These are phyloP conservation scores for Tolypocladium ovalisporum DNA, from an alignment of 2,329 filamentous ascomycete genomes.

Conservation along the genomic window DNA sequence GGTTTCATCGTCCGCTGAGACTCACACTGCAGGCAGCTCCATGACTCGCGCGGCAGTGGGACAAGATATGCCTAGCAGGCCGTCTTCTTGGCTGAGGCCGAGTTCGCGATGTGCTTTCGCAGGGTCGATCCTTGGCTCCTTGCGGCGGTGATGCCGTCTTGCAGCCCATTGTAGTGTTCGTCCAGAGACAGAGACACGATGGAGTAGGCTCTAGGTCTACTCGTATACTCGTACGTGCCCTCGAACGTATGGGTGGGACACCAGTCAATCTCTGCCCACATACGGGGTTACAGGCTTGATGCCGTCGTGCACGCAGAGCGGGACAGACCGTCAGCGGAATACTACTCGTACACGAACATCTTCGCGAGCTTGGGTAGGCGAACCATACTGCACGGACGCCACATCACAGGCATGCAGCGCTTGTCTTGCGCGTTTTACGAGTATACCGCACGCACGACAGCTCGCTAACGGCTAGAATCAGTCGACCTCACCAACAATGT, in stretches of 20 bases:
- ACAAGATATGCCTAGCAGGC: not conserved
- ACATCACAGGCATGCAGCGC: not conserved
- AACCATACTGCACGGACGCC: not conserved
- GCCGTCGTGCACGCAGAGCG: not conserved
- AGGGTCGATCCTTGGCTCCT: not conserved
- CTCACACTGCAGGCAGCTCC: not conserved
- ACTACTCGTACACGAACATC: not conserved
- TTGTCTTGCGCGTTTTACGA: not conserved
- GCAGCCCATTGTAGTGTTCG: not conserved
- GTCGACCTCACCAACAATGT: not conserved
- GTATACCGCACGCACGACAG: not conserved
- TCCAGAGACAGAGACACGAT: not conserved
- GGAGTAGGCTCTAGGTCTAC: not conserved
- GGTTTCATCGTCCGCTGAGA: too few relatives aligned
- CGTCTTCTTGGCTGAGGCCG: not conserved
- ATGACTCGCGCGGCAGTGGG: not conserved
- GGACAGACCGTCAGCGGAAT: not conserved
- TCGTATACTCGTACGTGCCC: too few relatives aligned
- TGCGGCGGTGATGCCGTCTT: not conserved
- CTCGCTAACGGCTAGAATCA: not conserved
- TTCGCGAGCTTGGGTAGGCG: not conserved
- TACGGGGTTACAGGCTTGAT: not conserved
- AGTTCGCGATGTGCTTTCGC: not conserved
- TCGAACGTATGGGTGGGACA: not conserved
- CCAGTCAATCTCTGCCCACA: not conserved